Evolutionary conservation across 2,329 filamentous ascomycete genomes (phyloP).

Genomic region (Tolypocladium guangdongense): DNA sequence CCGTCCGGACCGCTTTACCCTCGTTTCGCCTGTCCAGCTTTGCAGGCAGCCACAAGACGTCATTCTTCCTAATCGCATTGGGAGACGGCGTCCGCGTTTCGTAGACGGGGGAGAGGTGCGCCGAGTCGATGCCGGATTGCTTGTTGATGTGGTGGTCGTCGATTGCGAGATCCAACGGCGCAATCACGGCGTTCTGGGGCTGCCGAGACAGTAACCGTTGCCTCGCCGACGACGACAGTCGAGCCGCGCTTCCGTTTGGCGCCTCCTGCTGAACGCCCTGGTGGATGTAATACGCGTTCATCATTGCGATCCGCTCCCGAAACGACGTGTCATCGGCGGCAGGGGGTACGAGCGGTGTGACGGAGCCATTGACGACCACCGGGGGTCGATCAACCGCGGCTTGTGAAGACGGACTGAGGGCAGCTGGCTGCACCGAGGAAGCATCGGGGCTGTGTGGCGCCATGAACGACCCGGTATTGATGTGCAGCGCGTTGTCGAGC

Average conservation of each 20-base stretch:
- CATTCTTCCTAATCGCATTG: conserved; percentile 44
- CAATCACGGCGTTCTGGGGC: conserved; percentile 37
- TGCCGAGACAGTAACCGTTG: conserved; percentile 29
- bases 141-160: conserved; percentile 29
- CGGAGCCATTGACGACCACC: conserved; percentile 25
- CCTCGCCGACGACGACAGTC: conserved; percentile 21
- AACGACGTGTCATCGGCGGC: conserved; percentile 28
- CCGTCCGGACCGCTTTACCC: neutral
- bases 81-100: conserved; percentile 64
- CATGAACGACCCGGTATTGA: conserved; percentile 8
- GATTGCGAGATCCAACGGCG: conserved; percentile 45
- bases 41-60: conserved; percentile 22
- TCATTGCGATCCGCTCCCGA: conserved; percentile 28
- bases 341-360: conserved; percentile 6
- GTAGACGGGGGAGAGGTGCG: conserved; percentile 61
- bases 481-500: conserved; percentile 17
- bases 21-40: conserved; percentile 8
- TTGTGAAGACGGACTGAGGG: conserved; percentile 7
- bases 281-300: conserved; percentile 21
- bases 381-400: conserved; percentile 15
- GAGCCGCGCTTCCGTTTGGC: conserved; percentile 14
- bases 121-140: conserved; percentile 26
- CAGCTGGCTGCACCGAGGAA: neutral
- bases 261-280: conserved; percentile 20
- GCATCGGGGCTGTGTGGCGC: neutral